Conservation (phyloP, 78 protist genomes). For the Protostelium mycophagum region DNA sequence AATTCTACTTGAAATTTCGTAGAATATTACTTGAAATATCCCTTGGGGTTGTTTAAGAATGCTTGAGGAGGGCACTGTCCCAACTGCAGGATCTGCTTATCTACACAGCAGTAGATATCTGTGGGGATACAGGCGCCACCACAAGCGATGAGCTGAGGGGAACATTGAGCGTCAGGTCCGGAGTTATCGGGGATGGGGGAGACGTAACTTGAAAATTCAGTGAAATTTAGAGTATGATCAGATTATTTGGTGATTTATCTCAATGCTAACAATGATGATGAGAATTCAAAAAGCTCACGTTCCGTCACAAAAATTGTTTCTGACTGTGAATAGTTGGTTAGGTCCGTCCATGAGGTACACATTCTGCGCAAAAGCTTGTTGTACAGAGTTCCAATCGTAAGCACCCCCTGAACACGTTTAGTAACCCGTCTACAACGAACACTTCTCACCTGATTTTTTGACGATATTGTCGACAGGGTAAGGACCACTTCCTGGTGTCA, state of each 20-base stretch:
- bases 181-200: background rate
- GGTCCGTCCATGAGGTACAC: background rate
- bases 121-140: background rate
- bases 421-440: too few species aligned
- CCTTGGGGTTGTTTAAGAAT: background rate
- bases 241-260: too few species aligned
- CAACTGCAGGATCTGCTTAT: background rate
- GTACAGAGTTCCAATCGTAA: background rate
- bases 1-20: background rate
- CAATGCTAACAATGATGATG: too few species aligned
- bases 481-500: background rate
- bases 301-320: background rate
- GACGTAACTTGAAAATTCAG: background rate
- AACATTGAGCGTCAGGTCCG: background rate
- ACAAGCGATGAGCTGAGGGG: background rate
- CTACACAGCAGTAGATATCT: background rate
- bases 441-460: background rate
- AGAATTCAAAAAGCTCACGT: background rate
- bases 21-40: background rate
- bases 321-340: background rate
- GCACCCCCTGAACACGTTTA: too few species aligned
- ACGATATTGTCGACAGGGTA: background rate
- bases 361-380: background rate
- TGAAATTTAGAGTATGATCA: too few species aligned
- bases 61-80: background rate